Percentiles rank a stretch among this genome's conserved stretches.
Conservation (phyloP, 2,329 filamentous ascomycete genomes). For the Dissoconium aciculare region DNA sequence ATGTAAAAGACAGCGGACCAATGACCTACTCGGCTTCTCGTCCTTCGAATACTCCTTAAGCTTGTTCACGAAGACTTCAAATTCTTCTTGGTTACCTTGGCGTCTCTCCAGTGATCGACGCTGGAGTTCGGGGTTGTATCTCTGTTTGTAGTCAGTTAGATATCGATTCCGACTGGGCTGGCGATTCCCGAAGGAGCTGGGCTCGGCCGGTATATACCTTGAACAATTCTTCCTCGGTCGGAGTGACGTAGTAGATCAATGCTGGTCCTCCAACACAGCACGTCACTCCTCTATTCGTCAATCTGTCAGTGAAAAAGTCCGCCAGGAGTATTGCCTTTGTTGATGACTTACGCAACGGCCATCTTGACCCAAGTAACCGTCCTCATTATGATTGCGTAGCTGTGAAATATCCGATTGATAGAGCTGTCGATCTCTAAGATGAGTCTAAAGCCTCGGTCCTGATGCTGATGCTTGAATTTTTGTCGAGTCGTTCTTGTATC, state of each 20-base stretch:
- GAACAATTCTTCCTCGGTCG: constrained; percentile 85
- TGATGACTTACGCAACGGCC: constrained; percentile 45
- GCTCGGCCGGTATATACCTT: too few species aligned
- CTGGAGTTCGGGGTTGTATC: constrained; percentile 90
- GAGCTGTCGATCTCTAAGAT: too few species aligned
- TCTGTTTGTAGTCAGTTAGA: constrained; percentile 28
- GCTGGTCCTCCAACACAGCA: constrained; percentile 75
- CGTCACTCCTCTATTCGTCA: constrained; percentile 44
- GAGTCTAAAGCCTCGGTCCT: too few species aligned
- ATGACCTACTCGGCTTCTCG: constrained; percentile 66
- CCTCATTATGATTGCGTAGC: constrained; percentile 33
- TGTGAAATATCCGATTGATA: too few species aligned
- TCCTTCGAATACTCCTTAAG: constrained; percentile 84
- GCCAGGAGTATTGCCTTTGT: constrained; percentile 5
- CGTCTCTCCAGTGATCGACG: constrained; percentile 70
- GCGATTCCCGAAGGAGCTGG: too few species aligned
- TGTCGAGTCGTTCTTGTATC: too few species aligned
- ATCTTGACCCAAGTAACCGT: constrained; percentile 50
- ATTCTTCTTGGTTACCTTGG: constrained; percentile 63
- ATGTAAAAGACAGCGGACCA: background rate
- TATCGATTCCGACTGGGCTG: too few species aligned
- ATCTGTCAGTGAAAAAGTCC: constrained; percentile 2
- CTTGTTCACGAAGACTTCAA: constrained; percentile 70
- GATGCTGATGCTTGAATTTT: too few species aligned
- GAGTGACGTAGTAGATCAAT: constrained; percentile 63